Base-by-base conservation (phyloP, 345 rosid genomes). In the Anastatica hierochuntica region DNA sequence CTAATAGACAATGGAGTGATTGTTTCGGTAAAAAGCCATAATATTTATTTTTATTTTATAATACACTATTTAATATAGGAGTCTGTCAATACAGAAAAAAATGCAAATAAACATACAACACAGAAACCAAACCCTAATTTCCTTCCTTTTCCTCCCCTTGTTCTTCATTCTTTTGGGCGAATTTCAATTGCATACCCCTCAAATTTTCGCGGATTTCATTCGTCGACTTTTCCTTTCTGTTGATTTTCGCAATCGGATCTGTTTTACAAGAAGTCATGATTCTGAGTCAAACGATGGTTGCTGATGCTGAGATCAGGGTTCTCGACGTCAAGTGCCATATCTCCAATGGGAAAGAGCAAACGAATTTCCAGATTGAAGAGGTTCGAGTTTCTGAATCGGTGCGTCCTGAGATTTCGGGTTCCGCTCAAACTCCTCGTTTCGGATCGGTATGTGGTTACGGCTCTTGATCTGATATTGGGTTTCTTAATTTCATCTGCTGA, bases 271-370 rank as follows among this genome's bases (percentile, higher is more conserved):
- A 46, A 47, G 21, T 41, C 24, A 64, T 64, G 69, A 64, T 64
- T 56, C 7, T 64, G 62, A 64, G 69, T 56, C 69, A 64, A 56
- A 64, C 69, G 5, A 48, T 64, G 56, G 62, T 56, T 41, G 57
- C 63, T 40, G 69, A 64, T 2, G 6, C 70, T 49, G 70, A 65
- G 45, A 65, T 57, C 20, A 57, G 70, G 53, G 70, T 49, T 43
- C 70, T 65, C 43, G 70, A 65, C 53, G 70, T 65, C 6, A 65
- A 65, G 51, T 49, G 70, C 14, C 70, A 65, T 57, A 42, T 29
- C 55, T n/a, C n/a, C n/a, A n/a, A n/a, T n/a, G n/a, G n/a, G n/a
- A n/a, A n/a, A n/a, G n/a, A n/a, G n/a, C n/a, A n/a, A n/a, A n/a
- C n/a, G n/a, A n/a, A n/a, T n/a, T n/a, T n/a, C n/a, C n/a, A n/a